These are phyloP conservation scores for Clarireedia monteithiana DNA, from an alignment of 2,329 filamentous ascomycete species.

Conservation along the genomic window DNA sequence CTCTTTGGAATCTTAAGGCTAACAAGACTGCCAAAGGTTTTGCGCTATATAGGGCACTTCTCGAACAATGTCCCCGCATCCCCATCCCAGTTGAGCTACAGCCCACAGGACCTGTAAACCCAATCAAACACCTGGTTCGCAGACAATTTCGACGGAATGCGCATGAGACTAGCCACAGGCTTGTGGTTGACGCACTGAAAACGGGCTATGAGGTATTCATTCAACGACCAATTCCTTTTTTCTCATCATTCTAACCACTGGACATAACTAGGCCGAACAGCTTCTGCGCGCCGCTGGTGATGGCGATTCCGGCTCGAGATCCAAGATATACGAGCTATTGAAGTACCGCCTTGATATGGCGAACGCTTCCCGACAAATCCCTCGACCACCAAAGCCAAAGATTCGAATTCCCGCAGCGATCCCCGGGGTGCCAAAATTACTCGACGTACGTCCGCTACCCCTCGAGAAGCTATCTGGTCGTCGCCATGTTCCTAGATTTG, in stretches of 20 bases:
- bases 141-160: constrained; percentile 56
- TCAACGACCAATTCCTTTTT: background rate
- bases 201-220: constrained; percentile 56
- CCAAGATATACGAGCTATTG: constrained; percentile 28
- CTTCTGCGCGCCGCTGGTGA: constrained; percentile 23
- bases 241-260: background rate
- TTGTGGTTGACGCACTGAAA: constrained; percentile 54
- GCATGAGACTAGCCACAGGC: constrained; percentile 47
- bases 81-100: constrained; percentile 43
- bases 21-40: constrained; percentile 40
- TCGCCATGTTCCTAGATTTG: constrained; percentile 52
- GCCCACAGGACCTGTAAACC: constrained; percentile 28
- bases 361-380: constrained; percentile 4
- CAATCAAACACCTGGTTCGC: constrained; percentile 50
- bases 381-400: constrained; percentile 3
- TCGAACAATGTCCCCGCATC: constrained; percentile 48
- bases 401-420: constrained; percentile 19
- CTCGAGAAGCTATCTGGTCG: constrained; percentile 39
- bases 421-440: constrained; percentile 35
- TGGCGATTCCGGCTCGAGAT: constrained; percentile 15
- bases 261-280: constrained; percentile 18
- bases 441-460: constrained; percentile 44
- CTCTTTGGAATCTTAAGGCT: background rate
- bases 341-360: constrained; percentile 19
- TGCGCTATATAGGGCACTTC: constrained; percentile 64